phyloP scores from a whole-genome alignment of 164 flowering plant genomes.

The Warburgia ugandensis region DNA sequence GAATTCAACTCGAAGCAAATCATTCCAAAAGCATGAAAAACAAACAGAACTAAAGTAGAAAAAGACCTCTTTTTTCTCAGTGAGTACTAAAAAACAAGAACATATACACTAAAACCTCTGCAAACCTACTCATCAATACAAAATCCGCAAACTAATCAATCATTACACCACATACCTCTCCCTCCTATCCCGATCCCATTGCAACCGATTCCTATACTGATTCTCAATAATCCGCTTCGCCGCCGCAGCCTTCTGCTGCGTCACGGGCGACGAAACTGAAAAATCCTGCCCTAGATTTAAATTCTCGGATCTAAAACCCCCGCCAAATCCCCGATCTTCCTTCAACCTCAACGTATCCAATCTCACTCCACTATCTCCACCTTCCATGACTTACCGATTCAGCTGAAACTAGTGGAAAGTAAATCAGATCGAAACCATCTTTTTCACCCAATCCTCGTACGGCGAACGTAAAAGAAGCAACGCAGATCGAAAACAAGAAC shows the following conservation, averaged over 20 bases:
- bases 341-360: conserved; percentile 33
- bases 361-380: conserved; percentile 35
- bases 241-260: conserved; percentile 84
- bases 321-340: conserved; percentile 33
- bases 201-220: conserved; percentile 75
- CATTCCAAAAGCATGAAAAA: too few relatives aligned
- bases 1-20: too few relatives aligned
- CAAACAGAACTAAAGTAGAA: too few relatives aligned
- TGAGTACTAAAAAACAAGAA: neutral
- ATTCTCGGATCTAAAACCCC: conserved; percentile 10
- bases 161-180: conserved; percentile 46
- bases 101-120: neutral
- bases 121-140: neutral
- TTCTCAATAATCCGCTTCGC: conserved; percentile 90
- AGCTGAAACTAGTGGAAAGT: neutral
- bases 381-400: conserved; percentile 31
- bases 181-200: conserved; percentile 76
- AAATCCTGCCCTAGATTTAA: conserved; percentile 30
- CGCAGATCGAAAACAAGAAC: neutral
- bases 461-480: too few relatives aligned
- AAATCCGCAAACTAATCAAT: neutral
- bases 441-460: too few relatives aligned
- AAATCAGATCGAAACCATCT: neutral
- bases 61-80: neutral
- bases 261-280: conserved; percentile 76